Base-by-base conservation (phyloP, 129 eudicot genomes). In the Helianthus tuberosus region DNA sequence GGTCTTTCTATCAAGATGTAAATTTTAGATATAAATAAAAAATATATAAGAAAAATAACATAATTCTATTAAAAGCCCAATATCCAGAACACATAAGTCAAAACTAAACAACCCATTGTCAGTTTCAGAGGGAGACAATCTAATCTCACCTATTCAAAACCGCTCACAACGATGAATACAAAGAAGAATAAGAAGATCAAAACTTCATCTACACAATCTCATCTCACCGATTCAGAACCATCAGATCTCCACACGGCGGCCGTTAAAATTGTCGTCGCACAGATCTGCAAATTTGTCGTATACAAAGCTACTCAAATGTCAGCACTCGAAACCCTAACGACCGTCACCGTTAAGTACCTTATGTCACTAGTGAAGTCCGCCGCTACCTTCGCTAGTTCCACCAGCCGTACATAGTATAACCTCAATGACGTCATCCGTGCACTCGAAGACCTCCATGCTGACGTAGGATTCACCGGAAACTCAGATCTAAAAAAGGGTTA, bases 261-360 rank as follows among this genome's bases (percentile, higher is more conserved):
- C 58, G 61, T 82, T 3, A 73, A 70, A 64, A 67, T 77, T 43
- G 84, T 93, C 41, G 84, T 85, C 55, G 78, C 91, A 11, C 96
- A 90, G 74, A 90, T 77, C 77, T 87, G 90, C 70, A 64, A 75
- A 14, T 85, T 93, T 10, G 66, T 73, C 38, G 91, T 89, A 44
- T 90, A 64, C 73, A 54, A 23, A 35, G 77, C 73, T 9, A 72
- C 84, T n/a, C 85, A 80, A 60, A 72, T 43, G 49, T 57, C 91
- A 6, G 91, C 89, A 10, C 85, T 80, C 53, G 17, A 80, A 74
- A 80, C 72, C 76, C 73, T 80, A 61, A 74, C 84, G 2, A 23
- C 35, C 76, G 68, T 80, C 12, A 67, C 71, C 35, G 61, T 74
- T 13, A 52, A 66, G 35, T 75, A 68, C 52, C 75, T 80, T 2